Evolutionary conservation across 805 yeast genomes (phyloP).

Genomic region (Teunomyces cretensis): DNA sequence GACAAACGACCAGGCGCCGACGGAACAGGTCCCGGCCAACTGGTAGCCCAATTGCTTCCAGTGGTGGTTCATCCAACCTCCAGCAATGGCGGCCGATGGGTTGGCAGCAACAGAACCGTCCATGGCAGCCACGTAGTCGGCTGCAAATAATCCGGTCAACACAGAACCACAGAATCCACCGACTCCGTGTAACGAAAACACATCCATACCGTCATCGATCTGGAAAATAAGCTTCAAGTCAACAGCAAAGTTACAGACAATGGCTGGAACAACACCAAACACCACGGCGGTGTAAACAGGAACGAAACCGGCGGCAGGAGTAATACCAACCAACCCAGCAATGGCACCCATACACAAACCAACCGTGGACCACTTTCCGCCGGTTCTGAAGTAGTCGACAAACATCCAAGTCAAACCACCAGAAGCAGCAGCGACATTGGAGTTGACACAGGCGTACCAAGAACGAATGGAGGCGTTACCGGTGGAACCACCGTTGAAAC

Average conservation of each 20-base stretch:
- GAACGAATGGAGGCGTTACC: constrained; percentile 93
- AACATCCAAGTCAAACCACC: constrained; percentile 96
- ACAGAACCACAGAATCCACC: constrained; percentile 87
- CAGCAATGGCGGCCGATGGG: constrained; percentile 45
- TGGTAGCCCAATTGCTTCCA: constrained; percentile 85
- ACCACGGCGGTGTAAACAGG: constrained; percentile 88
- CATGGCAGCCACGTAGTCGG: constrained; percentile 81
- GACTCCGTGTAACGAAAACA: constrained; percentile 89
- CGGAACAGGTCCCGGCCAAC: constrained; percentile 72
- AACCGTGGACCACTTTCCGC: constrained; percentile 88
- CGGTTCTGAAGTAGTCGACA: constrained; percentile 82
- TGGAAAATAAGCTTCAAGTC: constrained; percentile 69
- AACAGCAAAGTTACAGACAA: constrained; percentile 81
- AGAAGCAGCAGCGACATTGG: constrained; percentile 88
- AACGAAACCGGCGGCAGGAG: constrained; percentile 96
- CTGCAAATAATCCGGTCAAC: constrained; percentile 89
- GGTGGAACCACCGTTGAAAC: constrained; percentile 97
- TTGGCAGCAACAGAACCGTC: constrained; percentile 58
- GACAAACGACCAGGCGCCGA: constrained; percentile 71
- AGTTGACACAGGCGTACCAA: constrained; percentile 90
- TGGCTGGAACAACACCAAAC: constrained; percentile 76
- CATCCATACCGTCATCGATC: constrained; percentile 95
- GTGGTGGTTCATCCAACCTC: constrained; percentile 89
- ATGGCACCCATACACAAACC: constrained; percentile 94
- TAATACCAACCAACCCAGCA: constrained; percentile 91